Conservation (phyloP, 805 yeast genomes). For the Saccharomycopsis babjevae region DNA sequence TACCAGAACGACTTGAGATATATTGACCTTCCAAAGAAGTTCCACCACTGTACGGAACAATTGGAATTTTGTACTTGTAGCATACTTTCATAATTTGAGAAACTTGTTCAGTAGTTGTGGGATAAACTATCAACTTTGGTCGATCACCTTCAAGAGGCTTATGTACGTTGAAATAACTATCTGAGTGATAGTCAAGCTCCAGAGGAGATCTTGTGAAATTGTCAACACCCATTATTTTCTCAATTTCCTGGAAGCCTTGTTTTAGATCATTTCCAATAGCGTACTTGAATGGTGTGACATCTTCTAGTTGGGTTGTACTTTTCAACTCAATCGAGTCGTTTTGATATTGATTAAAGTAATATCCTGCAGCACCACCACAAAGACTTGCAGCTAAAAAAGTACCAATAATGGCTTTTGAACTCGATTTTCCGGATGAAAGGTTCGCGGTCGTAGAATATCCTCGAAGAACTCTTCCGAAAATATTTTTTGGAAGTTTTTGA, state of each 20-base stretch:
- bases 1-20: conserved; percentile 56
- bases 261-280: conserved; percentile 30
- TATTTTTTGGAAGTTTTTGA: background rate
- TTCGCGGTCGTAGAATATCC: background rate
- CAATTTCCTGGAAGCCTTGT: conserved; percentile 34
- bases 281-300: conserved; percentile 31
- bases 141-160: conserved; percentile 49
- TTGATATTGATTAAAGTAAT: background rate
- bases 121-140: conserved; percentile 53
- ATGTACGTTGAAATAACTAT: conserved; percentile 52
- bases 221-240: conserved; percentile 28
- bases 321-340: background rate
- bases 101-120: conserved; percentile 57
- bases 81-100: conserved; percentile 52
- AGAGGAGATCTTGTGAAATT: conserved; percentile 25
- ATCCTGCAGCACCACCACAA: background rate
- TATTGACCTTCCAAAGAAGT: conserved; percentile 79
- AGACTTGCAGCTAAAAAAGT: background rate
- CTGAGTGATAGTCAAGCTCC: conserved; percentile 45
- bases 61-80: conserved; percentile 51
- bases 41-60: conserved; percentile 72
- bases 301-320: conserved; percentile 28
- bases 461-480: background rate
- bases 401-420: background rate
- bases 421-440: background rate